Evolutionary conservation across 2,329 filamentous ascomycete genomes (phyloP), one percentile per base, ranked within the genome.

Genomic region (Venturia oleaginea): DNA sequence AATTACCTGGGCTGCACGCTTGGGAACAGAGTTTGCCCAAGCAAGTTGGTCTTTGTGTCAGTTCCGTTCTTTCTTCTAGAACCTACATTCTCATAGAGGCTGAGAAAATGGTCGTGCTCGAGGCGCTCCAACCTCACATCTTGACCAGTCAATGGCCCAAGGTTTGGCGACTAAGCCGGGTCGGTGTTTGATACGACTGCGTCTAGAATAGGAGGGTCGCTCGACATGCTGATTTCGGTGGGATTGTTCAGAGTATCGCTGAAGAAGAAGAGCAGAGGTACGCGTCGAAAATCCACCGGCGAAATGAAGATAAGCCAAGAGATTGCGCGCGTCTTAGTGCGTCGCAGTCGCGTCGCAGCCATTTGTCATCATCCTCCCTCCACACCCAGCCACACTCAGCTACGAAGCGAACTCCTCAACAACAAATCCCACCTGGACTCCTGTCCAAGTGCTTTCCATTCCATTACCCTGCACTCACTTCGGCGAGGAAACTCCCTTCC

Each of bases 21-120:
- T 40, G 38, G 13, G 38, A 4, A 13, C 2, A 40, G 38, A 40
- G 13, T 15, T 17, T 13, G 5, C 5, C 8, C 34, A 37, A 37
- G 8, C 5, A 37, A 37, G 8, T 37, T 37, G 34, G 34, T 10
- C 34, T 40, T 40, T 40, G 11, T 15, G 13, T 15, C 38, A 40
- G 38, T 15, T 40, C 38, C 17, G 13, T 40, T 4, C 4, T 2
- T 15, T 30, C 60, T 8, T 46, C 38, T 24, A 24, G 38, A 24
- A 43, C 60, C 60, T n/a, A 62, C n/a, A 8, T 51, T 48, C 40
- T 43, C 60, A 27, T 37, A 62, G n/a, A 62, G 60, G 27, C 40
- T 24, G 34, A 19, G n/a, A 11, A 40, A 60, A 32, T 60, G 59
- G 34, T 42, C 15, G n/a, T 40, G 37, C 34, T 37, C 19, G 10